Evolutionary conservation across 1,139 yeast genomes (phyloP).

Genomic region (Suhomyces taliae): DNA sequence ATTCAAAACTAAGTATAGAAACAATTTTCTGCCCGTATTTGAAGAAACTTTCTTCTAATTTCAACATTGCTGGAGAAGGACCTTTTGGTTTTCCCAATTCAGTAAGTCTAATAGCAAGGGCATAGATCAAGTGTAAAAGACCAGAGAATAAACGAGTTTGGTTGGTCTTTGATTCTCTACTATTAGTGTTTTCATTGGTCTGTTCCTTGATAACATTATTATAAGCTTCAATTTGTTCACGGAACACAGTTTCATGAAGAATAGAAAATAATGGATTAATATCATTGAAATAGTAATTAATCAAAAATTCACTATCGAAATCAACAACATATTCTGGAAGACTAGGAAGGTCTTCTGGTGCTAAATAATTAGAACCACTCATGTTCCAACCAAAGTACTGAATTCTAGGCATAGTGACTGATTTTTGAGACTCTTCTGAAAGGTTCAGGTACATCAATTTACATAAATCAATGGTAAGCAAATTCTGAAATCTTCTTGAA

Average conservation of each 20-base stretch:
- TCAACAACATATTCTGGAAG: conserved; percentile 24
- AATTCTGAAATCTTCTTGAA: conserved; percentile 50
- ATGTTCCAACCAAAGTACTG: conserved; percentile 71
- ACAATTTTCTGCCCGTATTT: conserved; percentile 50
- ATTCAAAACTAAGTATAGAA: conserved; percentile 55
- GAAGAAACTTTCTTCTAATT: conserved; percentile 53
- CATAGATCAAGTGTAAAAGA: conserved; percentile 49
- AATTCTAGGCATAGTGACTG: conserved; percentile 51
- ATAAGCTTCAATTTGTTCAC: conserved; percentile 50
- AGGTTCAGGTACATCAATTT: conserved; percentile 37
- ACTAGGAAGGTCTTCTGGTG: conserved; percentile 40
- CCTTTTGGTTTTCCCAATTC: conserved; percentile 47
- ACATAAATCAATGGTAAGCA: conserved; percentile 50
- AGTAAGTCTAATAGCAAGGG: conserved; percentile 52
- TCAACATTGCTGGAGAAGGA: conserved; percentile 28
- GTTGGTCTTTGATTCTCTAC: conserved; percentile 23
- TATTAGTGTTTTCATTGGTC: conserved; percentile 10
- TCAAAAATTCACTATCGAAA: conserved; percentile 17
- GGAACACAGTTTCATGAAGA: conserved; percentile 54
- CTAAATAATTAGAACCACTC: conserved; percentile 55
- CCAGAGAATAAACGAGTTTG: conserved; percentile 52
- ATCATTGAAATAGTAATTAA: conserved; percentile 48
- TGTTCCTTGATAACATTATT: conserved; percentile 17
- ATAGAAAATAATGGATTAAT: conserved; percentile 57
- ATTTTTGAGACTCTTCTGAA: conserved; percentile 35